Percentiles rank a stretch among this genome's conserved stretches.
phyloP scores from a whole-genome alignment of 495 filamentous ascomycete species.

The Penicillium turbatum region DNA sequence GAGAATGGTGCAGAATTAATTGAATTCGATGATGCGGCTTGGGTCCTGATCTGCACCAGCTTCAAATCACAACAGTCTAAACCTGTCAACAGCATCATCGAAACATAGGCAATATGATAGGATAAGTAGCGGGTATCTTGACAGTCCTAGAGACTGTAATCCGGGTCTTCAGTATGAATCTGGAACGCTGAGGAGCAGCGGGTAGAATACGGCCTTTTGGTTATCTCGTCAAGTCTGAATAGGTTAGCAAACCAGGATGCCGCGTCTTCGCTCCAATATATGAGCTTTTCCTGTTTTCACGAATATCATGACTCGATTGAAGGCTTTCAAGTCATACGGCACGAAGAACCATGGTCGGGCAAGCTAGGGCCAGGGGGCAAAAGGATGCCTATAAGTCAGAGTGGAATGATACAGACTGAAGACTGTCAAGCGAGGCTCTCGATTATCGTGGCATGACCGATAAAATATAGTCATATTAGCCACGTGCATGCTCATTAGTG shows the following conservation, averaged over 20 bases:
- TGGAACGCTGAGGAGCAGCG: not conserved
- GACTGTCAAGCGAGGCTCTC: not conserved
- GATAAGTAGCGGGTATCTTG: not conserved
- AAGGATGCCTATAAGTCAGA: constrained; percentile 1
- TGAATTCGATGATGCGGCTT: not conserved
- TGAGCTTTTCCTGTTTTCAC: not conserved
- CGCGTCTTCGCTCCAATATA: constrained; percentile 1
- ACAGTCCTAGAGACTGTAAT: not conserved
- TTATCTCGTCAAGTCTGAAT: constrained; percentile 1
- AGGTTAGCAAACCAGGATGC: constrained; percentile 1
- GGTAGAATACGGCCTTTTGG: constrained; percentile 1
- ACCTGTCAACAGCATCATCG: not conserved
- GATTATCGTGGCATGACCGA: constrained; percentile 1
- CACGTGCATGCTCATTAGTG: not conserved
- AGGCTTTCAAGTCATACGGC: constrained; percentile 1
- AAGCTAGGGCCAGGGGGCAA: not conserved
- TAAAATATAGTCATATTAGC: not conserved
- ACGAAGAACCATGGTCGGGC: not conserved
- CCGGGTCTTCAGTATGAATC: constrained; percentile 3
- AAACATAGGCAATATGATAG: constrained; percentile 6
- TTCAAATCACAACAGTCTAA: not conserved
- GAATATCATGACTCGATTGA: not conserved
- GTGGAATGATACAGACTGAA: constrained; percentile 1
- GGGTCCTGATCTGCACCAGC: constrained; percentile 1
- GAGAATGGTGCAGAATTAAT: not conserved